Percentiles rank a stretch among this genome's conserved stretches.
phyloP scores from a whole-genome alignment of 2,329 filamentous ascomycete species.

The Passalora sequoiae region DNA sequence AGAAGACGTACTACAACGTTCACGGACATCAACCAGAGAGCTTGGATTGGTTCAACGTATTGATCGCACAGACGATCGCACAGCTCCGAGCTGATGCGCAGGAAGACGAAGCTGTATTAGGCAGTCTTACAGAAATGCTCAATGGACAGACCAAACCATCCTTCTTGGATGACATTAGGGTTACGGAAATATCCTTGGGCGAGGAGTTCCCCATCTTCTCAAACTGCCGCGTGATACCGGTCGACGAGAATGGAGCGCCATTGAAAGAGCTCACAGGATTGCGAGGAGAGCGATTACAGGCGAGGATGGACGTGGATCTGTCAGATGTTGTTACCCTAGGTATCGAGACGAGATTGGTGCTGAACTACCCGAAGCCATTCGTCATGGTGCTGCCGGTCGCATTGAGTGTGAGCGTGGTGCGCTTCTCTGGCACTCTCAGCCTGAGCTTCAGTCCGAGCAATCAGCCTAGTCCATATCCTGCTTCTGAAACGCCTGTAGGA shows the following conservation, averaged over 20 bases:
- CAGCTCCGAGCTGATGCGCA: slow-evolving; percentile 91
- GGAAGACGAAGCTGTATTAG: slow-evolving; percentile 83
- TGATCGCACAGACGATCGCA: slow-evolving; percentile 92
- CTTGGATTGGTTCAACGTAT: slow-evolving; percentile 97
- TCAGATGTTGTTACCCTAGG: slow-evolving; percentile 94
- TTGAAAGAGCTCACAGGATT: slow-evolving; percentile 40
- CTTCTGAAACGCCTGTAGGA: slow-evolving; percentile 23
- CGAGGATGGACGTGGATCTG: slow-evolving; percentile 92
- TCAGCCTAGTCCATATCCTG: slow-evolving; percentile 31
- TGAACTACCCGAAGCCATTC: slow-evolving; percentile 89
- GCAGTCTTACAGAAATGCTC: slow-evolving; percentile 74
- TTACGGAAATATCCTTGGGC: slow-evolving; percentile 88
- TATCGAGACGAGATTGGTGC: slow-evolving; percentile 84
- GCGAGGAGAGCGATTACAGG: slow-evolving; percentile 72
- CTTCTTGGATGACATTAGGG: slow-evolving; percentile 87
- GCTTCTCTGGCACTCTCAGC: slow-evolving; percentile 90
- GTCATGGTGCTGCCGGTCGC: slow-evolving; percentile 89
- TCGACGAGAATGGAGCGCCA: slow-evolving; percentile 68
- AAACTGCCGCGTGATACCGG: slow-evolving; percentile 92
- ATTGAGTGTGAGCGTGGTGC: slow-evolving; percentile 81
- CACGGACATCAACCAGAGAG: slow-evolving; percentile 94
- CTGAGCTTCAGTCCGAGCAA: slow-evolving; percentile 80
- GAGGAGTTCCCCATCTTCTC: slow-evolving; percentile 99
- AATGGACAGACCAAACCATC: slow-evolving; percentile 82
- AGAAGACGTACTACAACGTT: slow-evolving; percentile 97